A percentile compares a stretch with the other conserved stretches of the same genome.
Evolutionary conservation across 1,139 yeast genomes (phyloP).

Genomic region (Yamadazyma membranifaciens): DNA sequence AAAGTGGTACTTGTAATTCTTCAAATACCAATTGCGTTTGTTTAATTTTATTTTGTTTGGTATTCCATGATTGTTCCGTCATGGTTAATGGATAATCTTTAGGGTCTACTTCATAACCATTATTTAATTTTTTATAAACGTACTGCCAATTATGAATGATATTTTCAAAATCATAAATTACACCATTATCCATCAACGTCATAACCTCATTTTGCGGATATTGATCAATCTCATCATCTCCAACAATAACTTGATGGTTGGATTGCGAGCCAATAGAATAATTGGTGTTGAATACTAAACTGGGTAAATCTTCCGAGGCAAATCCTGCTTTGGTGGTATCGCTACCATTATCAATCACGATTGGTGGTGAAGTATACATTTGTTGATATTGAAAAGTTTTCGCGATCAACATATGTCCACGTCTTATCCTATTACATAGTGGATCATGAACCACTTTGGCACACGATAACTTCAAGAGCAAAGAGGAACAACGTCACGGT

Average conservation of each 20-base stretch:
- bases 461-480: no score
- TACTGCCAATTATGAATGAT: conserved; percentile 59
- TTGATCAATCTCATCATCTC: conserved; percentile 49
- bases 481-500: no score
- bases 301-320: conserved; percentile 64
- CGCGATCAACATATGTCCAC: background rate
- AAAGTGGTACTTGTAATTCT: conserved; percentile 60
- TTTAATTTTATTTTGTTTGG: conserved; percentile 48
- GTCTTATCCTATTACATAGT: no score
- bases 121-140: conserved; percentile 51
- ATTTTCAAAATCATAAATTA: conserved; percentile 64
- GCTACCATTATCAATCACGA: conserved; percentile 71
- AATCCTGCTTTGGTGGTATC: conserved; percentile 68
- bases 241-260: conserved; percentile 33
- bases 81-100: conserved; percentile 61
- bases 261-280: conserved; percentile 37
- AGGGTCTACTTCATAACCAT: conserved; percentile 40
- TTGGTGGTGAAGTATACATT: conserved; percentile 48
- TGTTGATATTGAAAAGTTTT: conserved; percentile 3
- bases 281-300: conserved; percentile 54
- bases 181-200: conserved; percentile 64
- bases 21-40: conserved; percentile 66
- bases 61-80: conserved; percentile 65
- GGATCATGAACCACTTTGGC: no score
- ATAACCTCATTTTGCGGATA: conserved; percentile 51